Conservation (phyloP, 2,329 filamentous ascomycete species). For the Apiospora phragmitis region DNA sequence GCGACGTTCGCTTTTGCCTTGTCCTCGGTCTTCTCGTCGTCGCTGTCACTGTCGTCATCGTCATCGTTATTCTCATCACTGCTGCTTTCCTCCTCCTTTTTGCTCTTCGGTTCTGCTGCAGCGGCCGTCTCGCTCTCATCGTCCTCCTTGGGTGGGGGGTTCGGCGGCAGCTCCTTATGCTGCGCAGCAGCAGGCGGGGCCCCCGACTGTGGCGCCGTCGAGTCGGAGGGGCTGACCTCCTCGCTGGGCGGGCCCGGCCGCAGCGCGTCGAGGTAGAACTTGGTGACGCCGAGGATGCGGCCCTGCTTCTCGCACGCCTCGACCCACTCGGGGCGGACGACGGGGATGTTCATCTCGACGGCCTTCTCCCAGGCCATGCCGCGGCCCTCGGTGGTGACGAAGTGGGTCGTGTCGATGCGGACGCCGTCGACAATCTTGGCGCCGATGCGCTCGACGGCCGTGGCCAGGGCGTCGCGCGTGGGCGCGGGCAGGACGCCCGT, state of each 20-base stretch:
- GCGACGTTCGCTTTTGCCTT: constrained; percentile 33
- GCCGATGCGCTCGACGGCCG: constrained; percentile 83
- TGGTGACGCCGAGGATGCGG: constrained; percentile 88
- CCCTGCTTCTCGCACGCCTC: constrained; percentile 94
- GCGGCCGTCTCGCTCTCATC: constrained; percentile 12
- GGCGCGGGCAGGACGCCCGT: constrained; percentile 79
- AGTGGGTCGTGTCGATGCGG: constrained; percentile 96
- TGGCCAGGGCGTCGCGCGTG: constrained; percentile 70
- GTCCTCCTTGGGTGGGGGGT: constrained; percentile 22
- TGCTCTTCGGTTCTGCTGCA: constrained; percentile 8
- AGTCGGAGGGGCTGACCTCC: constrained; percentile 23
- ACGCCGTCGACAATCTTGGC: constrained; percentile 89
- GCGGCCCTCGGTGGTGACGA: constrained; percentile 91
- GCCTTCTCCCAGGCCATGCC: constrained; percentile 95
- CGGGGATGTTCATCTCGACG: constrained; percentile 95
- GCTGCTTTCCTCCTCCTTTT: constrained; percentile 20
- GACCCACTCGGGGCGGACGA: constrained; percentile 95
- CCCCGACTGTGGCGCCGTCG: constrained; percentile 20
- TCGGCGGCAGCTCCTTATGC: constrained; percentile 31
- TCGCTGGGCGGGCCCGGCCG: constrained; percentile 44
- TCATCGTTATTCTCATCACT: constrained; percentile 19
- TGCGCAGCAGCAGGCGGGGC: constrained; percentile 28
- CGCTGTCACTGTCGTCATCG: constrained; percentile 22
- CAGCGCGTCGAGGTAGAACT: constrained; percentile 90
- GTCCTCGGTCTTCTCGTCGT: constrained; percentile 34